A percentile compares a stretch with the other conserved stretches of the same genome.
These are phyloP conservation scores for Fusarium sp. DNA, from an alignment of 2,329 filamentous ascomycete species.

Conservation along the genomic window DNA sequence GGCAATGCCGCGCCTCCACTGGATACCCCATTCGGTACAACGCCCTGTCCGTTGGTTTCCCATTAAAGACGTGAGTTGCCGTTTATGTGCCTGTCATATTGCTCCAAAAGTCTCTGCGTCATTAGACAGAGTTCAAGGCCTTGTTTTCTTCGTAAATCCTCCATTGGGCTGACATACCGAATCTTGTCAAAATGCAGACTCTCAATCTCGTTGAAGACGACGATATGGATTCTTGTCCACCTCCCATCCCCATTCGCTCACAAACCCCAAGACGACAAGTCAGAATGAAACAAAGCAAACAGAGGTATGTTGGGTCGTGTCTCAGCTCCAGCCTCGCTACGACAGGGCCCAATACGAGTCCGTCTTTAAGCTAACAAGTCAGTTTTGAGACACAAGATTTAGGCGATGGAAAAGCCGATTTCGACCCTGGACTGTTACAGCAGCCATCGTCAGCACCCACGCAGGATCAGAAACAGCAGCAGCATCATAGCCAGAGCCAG, in stretches of 20 bases:
- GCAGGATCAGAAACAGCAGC: neutral
- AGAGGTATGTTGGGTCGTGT: constrained; percentile 1
- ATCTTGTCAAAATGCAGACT: constrained; percentile 14
- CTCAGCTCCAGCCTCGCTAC: neutral
- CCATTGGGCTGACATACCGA: neutral
- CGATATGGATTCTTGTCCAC: constrained; percentile 15
- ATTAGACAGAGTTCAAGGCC: neutral
- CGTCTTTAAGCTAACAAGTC: neutral
- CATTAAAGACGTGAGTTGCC: constrained; percentile 5
- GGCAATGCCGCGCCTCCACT: neutral
- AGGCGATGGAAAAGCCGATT: constrained; percentile 21
- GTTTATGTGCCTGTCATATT: neutral
- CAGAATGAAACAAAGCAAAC: constrained; percentile 8
- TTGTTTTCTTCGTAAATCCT: neutral
- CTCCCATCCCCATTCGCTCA: constrained; percentile 10
- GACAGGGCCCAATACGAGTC: neutral
- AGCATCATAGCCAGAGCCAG: neutral
- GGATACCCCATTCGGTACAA: neutral
- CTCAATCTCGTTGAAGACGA: constrained; percentile 26
- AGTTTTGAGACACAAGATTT: constrained; percentile 29
- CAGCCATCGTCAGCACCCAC: neutral
- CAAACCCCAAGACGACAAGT: constrained; percentile 17
- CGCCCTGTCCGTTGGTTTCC: neutral
- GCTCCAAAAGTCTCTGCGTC: neutral
- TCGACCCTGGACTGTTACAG: constrained; percentile 13